A percentile compares a stretch with the other conserved stretches of the same genome.
These are phyloP conservation scores for Brettanomyces bruxellensis DNA, from an alignment of 805 yeast genomes.

Conservation along the genomic window DNA sequence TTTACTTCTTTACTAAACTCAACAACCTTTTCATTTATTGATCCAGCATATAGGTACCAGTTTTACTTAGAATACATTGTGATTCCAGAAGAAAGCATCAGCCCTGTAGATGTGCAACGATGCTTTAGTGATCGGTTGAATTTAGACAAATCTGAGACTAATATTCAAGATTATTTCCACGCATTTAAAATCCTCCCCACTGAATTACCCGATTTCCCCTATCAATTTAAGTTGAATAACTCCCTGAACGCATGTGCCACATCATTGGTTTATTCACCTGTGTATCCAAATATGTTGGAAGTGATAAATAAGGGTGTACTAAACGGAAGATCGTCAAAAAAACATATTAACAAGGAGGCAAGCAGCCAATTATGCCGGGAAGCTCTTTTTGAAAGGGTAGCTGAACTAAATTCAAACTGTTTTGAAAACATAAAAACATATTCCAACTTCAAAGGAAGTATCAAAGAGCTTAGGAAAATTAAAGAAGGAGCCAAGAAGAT, in stretches of 20 bases:
- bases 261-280: conserved; percentile 22
- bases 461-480: conserved; percentile 1
- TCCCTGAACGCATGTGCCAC: conserved; percentile 16
- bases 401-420: neutral
- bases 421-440: conserved; percentile 2
- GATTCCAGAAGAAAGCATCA: conserved; percentile 28
- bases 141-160: neutral
- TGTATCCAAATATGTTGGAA: conserved; percentile 15
- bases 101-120: conserved; percentile 25
- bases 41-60: conserved; percentile 18
- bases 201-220: neutral
- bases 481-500: conserved; percentile 3
- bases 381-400: conserved; percentile 4
- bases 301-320: conserved; percentile 50
- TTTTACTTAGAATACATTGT: conserved; percentile 41
- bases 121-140: conserved; percentile 30
- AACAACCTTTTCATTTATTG: conserved; percentile 28
- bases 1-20: conserved; percentile 43
- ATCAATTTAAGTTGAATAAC: conserved; percentile 1
- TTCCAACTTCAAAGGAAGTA: conserved; percentile 8
- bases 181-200: conserved; percentile 12
- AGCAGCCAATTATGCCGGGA: conserved; percentile 8
- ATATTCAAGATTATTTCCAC: neutral
- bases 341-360: conserved; percentile 35
- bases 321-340: conserved; percentile 45